Conservation (phyloP, 2,329 filamentous ascomycete species). For the Claviceps capensis region DNA sequence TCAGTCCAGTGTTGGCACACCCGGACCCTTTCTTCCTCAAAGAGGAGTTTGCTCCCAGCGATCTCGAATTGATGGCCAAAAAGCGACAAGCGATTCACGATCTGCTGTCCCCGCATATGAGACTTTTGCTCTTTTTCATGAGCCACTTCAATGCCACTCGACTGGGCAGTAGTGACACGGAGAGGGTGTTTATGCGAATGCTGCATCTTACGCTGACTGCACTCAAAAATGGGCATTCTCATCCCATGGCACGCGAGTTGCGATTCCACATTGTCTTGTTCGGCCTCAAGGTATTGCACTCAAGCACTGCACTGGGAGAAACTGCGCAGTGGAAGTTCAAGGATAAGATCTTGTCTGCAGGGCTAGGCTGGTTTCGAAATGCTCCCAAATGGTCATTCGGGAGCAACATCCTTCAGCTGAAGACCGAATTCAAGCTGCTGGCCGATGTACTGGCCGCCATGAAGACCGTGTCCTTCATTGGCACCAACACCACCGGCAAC, state of each 20-base stretch:
- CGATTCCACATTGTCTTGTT: slow-evolving; percentile 81
- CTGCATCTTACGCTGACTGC: slow-evolving; percentile 67
- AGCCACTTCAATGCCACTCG: slow-evolving; percentile 92
- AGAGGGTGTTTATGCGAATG: slow-evolving; percentile 69
- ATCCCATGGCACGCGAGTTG: slow-evolving; percentile 84
- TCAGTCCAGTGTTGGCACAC: slow-evolving; percentile 59
- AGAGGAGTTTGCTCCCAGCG: slow-evolving; percentile 85
- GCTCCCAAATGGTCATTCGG: slow-evolving; percentile 88
- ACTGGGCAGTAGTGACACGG: slow-evolving; percentile 69
- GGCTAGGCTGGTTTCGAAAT: slow-evolving; percentile 75
- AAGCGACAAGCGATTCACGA: slow-evolving; percentile 70
- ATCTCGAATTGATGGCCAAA: slow-evolving; percentile 59
- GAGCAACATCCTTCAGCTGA: slow-evolving; percentile 83
- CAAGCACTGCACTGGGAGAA: slow-evolving; percentile 52
- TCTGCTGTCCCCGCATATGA: slow-evolving; percentile 72
- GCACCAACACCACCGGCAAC: slow-evolving; percentile 34
- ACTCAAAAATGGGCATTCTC: slow-evolving; percentile 54
- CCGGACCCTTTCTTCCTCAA: slow-evolving; percentile 81
- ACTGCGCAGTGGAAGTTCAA: slow-evolving; percentile 69
- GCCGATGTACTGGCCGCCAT: slow-evolving; percentile 59
- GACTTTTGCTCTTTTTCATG: slow-evolving; percentile 74
- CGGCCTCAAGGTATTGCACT: slow-evolving; percentile 61
- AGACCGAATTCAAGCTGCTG: slow-evolving; percentile 77
- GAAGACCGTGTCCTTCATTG: slow-evolving; percentile 48
- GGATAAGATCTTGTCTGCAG: slow-evolving; percentile 76